Evolutionary conservation across 2,329 filamentous ascomycete genomes (phyloP).

Genomic region (Trichoderma sp.): DNA sequence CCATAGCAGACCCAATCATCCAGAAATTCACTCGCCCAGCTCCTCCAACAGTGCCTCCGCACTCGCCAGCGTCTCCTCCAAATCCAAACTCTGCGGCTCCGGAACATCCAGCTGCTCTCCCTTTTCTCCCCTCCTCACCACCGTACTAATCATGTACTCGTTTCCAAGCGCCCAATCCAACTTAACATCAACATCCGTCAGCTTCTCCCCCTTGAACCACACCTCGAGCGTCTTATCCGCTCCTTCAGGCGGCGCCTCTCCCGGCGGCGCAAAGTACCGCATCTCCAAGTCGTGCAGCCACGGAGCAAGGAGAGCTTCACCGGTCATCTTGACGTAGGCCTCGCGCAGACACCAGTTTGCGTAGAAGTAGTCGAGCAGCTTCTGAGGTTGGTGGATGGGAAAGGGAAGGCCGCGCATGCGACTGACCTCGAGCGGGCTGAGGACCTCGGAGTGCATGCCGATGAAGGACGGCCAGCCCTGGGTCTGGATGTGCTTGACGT

Average conservation of each 20-base stretch:
- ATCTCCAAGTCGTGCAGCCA: slow-evolving; percentile 76
- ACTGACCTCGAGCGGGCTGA: slow-evolving; percentile 61
- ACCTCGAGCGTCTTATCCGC: slow-evolving; percentile 30
- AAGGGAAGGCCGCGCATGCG: slow-evolving; percentile 57
- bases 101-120: slow-evolving; percentile 40
- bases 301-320: slow-evolving; percentile 71
- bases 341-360: slow-evolving; percentile 78
- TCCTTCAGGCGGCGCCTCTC: slow-evolving; percentile 26
- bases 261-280: slow-evolving; percentile 59
- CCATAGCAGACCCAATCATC: neutral
- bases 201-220: slow-evolving; percentile 33
- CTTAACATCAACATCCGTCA: slow-evolving; percentile 39
- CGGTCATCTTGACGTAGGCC: slow-evolving; percentile 81
- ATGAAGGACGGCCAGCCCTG: slow-evolving; percentile 69
- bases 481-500: slow-evolving; percentile 55
- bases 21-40: neutral
- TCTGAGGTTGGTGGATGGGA: slow-evolving; percentile 41
- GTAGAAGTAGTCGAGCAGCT: slow-evolving; percentile 70
- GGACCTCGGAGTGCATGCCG: slow-evolving; percentile 71
- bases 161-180: slow-evolving; percentile 47
- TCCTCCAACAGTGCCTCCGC: slow-evolving; percentile 38
- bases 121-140: slow-evolving; percentile 45
- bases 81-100: slow-evolving; percentile 44
- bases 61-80: slow-evolving; percentile 49
- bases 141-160: slow-evolving; percentile 58